These are phyloP conservation scores for Mycosphaerella arachidis DNA, from an alignment of 2,329 filamentous ascomycete species.

Conservation along the genomic window DNA sequence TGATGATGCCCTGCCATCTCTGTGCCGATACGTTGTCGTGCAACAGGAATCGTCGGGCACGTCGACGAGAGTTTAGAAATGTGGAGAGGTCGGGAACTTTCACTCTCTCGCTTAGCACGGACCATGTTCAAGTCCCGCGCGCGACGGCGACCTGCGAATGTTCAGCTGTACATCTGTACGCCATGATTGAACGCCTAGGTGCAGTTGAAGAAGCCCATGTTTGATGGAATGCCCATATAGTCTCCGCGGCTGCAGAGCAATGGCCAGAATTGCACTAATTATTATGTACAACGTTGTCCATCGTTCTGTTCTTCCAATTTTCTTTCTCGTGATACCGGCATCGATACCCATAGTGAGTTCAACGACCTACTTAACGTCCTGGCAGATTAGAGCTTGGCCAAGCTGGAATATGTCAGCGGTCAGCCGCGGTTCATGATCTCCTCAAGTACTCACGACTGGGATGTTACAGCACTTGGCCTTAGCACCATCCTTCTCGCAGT, in stretches of 20 bases:
- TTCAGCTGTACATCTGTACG: background rate
- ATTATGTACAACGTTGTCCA: no score
- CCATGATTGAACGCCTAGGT: background rate
- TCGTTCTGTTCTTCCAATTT: background rate
- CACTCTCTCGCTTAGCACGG: background rate
- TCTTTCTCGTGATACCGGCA: background rate
- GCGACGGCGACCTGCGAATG: background rate
- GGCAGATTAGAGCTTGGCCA: background rate
- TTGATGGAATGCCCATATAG: no score
- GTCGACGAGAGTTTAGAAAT: background rate
- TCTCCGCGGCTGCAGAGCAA: no score
- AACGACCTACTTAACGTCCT: background rate
- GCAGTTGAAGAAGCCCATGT: no score
- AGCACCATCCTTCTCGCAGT: slow-evolving; percentile 6
- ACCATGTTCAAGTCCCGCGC: background rate
- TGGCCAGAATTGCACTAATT: no score
- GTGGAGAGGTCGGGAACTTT: background rate
- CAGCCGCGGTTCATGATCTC: background rate
- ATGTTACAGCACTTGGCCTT: slow-evolving; percentile 13
- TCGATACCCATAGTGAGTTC: no score
- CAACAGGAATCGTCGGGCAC: background rate
- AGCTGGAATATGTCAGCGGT: background rate
- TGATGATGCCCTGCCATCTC: background rate
- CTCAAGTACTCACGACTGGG: slow-evolving; percentile 9
- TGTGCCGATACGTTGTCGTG: background rate